Evolutionary conservation across 768 basidiomycete species (phyloP).

Genomic region (Crucibulum laeve): DNA sequence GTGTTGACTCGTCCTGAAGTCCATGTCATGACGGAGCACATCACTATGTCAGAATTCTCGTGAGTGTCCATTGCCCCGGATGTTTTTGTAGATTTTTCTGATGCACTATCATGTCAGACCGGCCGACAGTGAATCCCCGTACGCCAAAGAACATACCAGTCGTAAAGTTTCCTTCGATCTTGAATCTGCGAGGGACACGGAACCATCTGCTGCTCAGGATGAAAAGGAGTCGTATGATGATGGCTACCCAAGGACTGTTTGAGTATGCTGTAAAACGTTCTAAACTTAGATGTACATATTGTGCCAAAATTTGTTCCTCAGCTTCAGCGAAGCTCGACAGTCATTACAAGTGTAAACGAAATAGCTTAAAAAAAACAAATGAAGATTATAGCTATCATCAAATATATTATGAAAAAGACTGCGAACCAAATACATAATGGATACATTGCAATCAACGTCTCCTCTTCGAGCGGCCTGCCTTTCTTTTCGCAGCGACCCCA

Average conservation of each 20-base stretch:
- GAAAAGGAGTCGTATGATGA: constrained; percentile 17
- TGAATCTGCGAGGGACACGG: constrained; percentile 20
- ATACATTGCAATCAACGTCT: constrained; percentile 46
- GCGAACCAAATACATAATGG: constrained; percentile 10
- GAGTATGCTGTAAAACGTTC: not conserved
- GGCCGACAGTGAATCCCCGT: constrained; percentile 9
- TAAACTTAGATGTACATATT: constrained; percentile 2
- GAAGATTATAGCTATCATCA: too few relatives aligned
- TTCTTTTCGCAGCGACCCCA: constrained; percentile 51
- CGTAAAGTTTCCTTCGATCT: constrained; percentile 22
- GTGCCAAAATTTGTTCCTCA: not conserved
- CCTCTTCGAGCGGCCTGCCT: constrained; percentile 66
- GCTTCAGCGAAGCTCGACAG: not conserved
- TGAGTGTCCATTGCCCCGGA: constrained; percentile 20
- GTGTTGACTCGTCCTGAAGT: constrained; percentile 38
- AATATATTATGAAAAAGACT: constrained; percentile 1
- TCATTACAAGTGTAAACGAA: too few relatives aligned
- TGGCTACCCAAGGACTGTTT: constrained; percentile 5
- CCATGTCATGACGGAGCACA: constrained; percentile 56
- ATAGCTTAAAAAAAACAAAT: too few relatives aligned
- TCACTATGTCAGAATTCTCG: constrained; percentile 56
- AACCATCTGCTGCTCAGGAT: constrained; percentile 20
- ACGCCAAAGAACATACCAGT: constrained; percentile 16
- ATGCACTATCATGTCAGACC: too few relatives aligned
- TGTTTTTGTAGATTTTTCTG: too few relatives aligned